Conservation (phyloP, 106 monocot species). For the Dioscorea zingiberensis region DNA sequence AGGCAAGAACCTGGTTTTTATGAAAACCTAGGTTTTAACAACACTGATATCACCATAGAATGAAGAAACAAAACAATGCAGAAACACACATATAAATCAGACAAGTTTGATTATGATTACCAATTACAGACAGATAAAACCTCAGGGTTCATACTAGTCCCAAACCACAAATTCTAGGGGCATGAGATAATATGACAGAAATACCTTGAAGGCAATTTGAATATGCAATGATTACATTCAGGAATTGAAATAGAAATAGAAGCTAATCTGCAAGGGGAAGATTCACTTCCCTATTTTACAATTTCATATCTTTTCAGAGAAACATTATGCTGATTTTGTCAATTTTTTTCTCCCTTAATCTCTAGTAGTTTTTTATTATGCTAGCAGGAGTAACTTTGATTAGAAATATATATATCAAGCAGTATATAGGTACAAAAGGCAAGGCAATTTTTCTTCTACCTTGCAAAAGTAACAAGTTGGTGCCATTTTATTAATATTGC, state of each 20-base stretch:
- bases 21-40: background rate
- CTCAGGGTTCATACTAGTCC: background rate
- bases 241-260: too few species aligned
- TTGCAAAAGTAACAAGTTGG: background rate
- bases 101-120: too few species aligned
- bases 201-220: background rate
- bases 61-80: background rate
- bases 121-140: background rate
- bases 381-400: too few species aligned
- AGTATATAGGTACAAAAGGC: background rate
- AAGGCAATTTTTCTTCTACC: background rate
- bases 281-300: too few species aligned
- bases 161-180: background rate
- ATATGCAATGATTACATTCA: too few species aligned
- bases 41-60: background rate
- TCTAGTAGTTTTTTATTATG: too few species aligned
- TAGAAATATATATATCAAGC: too few species aligned
- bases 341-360: too few species aligned
- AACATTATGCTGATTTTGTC: too few species aligned
- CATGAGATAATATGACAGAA: background rate
- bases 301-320: too few species aligned
- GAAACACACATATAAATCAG: background rate
- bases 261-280: too few species aligned
- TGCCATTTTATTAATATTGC: background rate
- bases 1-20: slow-evolving; percentile 71